Conservation (phyloP, 768 basidiomycete genomes). For the Rossbeevera mucosa region DNA sequence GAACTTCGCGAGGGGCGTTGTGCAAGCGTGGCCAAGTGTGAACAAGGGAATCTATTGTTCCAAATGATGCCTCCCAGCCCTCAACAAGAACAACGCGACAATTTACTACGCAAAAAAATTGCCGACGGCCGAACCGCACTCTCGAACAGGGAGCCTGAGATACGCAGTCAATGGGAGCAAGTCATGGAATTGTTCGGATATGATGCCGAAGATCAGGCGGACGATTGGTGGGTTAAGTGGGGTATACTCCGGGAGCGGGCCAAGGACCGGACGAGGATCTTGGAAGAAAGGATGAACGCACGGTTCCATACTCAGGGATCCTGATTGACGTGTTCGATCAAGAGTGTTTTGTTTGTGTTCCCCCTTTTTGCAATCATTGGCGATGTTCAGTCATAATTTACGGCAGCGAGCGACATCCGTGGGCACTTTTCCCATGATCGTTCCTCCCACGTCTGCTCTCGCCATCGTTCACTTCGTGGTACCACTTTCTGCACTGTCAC, state of each 20-base stretch:
- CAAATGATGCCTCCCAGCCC: conserved; percentile 42
- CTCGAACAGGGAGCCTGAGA: conserved; percentile 20
- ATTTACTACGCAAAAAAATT: conserved; percentile 34
- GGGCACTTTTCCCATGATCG: background rate
- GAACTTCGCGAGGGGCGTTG: conserved; percentile 55
- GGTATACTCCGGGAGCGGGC: conserved; percentile 42
- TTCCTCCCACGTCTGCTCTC: background rate
- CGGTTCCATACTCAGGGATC: background rate
- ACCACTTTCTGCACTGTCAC: background rate
- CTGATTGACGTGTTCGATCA: conserved; percentile 1
- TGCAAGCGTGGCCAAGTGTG: conserved; percentile 41
- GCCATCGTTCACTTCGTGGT: background rate
- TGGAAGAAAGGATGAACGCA: conserved; percentile 15
- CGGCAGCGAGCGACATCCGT: background rate
- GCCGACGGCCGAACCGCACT: conserved; percentile 46
- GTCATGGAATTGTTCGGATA: conserved; percentile 48
- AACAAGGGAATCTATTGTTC: conserved; percentile 42
- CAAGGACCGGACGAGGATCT: conserved; percentile 17
- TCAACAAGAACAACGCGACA: conserved; percentile 43
- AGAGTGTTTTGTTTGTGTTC: background rate
- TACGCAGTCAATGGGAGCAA: conserved; percentile 43
- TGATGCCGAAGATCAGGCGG: conserved; percentile 52
- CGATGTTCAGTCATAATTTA: background rate
- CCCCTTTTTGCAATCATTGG: background rate
- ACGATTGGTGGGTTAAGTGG: conserved; percentile 65